phyloP scores from a whole-genome alignment of 2,329 filamentous ascomycete species.

The Aspergillus glaucus region DNA sequence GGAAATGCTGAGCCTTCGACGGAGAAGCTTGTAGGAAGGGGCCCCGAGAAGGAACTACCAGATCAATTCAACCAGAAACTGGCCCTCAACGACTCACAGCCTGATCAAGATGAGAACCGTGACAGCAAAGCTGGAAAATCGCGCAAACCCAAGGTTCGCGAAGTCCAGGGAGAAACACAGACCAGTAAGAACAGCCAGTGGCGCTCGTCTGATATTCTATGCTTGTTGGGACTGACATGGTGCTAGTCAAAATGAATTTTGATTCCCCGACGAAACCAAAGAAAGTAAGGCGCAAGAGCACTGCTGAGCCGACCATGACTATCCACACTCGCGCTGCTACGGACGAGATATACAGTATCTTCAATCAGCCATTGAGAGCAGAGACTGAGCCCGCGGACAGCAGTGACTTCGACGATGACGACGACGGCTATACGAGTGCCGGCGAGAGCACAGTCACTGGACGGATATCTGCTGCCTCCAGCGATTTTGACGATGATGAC shows the following conservation, averaged over 20 bases:
- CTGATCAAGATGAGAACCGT: constrained; percentile 15
- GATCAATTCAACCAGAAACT: constrained; percentile 28
- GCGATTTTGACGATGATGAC: constrained; percentile 60
- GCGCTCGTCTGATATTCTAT: background rate
- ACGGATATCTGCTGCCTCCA: constrained; percentile 56
- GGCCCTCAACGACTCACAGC: constrained; percentile 16
- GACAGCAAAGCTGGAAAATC: constrained; percentile 36
- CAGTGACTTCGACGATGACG: constrained; percentile 52
- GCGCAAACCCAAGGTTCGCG: constrained; percentile 73
- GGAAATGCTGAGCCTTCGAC: constrained; percentile 22
- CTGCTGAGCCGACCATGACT: constrained; percentile 90
- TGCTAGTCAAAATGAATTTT: constrained; percentile 79
- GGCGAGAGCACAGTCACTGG: constrained; percentile 79
- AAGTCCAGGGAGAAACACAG: constrained; percentile 79
- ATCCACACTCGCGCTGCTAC: constrained; percentile 91
- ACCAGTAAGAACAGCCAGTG: constrained; percentile 59
- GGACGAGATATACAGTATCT: constrained; percentile 95
- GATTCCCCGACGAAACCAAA: constrained; percentile 73
- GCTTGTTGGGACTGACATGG: constrained; percentile 22
- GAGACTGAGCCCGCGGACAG: constrained; percentile 52
- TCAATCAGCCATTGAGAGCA: constrained; percentile 72
- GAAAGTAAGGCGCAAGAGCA: constrained; percentile 73
- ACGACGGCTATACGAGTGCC: constrained; percentile 72
- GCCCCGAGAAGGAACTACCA: constrained; percentile 19
- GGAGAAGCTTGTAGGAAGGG: constrained; percentile 9